phyloP scores from a whole-genome alignment of 73 alveolate species.

The Urostyla sp. region DNA sequence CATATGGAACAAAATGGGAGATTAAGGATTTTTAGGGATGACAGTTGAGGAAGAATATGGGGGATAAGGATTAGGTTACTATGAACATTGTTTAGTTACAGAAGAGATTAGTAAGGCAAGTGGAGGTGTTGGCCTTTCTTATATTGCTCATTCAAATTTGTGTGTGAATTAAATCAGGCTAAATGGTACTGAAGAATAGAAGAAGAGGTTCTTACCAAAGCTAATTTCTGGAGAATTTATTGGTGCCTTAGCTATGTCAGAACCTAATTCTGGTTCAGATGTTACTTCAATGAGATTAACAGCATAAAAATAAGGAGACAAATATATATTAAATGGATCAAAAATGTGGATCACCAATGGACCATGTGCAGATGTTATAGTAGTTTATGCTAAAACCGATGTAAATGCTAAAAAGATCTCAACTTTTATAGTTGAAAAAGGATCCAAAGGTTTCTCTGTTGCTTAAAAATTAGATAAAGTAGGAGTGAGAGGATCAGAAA shows the following conservation, averaged over 20 bases:
- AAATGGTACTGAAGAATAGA: slow-evolving; percentile 83
- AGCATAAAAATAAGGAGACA: slow-evolving; percentile 87
- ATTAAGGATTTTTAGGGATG: slow-evolving; percentile 87
- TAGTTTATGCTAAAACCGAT: slow-evolving; percentile 93
- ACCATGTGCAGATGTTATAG: slow-evolving; percentile 90
- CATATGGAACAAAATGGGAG: slow-evolving; percentile 91
- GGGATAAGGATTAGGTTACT: slow-evolving; percentile 88
- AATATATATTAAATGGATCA: slow-evolving; percentile 83
- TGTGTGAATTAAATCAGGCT: slow-evolving; percentile 82
- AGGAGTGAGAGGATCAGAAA: slow-evolving; percentile 95
- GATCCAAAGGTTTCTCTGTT: slow-evolving; percentile 82
- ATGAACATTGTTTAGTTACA: slow-evolving; percentile 83
- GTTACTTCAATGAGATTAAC: slow-evolving; percentile 83
- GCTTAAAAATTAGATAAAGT: slow-evolving; percentile 88
- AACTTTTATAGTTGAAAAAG: slow-evolving; percentile 89
- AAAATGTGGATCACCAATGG: slow-evolving; percentile 97
- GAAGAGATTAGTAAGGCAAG: slow-evolving; percentile 91
- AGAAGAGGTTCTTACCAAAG: slow-evolving; percentile 83
- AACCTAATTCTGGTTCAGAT: slow-evolving; percentile 93
- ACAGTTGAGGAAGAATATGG: slow-evolving; percentile 91
- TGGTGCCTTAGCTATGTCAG: slow-evolving; percentile 96
- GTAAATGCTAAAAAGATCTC: slow-evolving; percentile 85
- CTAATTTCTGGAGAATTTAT: slow-evolving; percentile 88
- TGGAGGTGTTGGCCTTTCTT: slow-evolving; percentile 90
- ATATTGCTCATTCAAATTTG: slow-evolving; percentile 91